phyloP scores from a whole-genome alignment of 192 early-diverging fungal species.

The Rhizophlyctis rosea region DNA sequence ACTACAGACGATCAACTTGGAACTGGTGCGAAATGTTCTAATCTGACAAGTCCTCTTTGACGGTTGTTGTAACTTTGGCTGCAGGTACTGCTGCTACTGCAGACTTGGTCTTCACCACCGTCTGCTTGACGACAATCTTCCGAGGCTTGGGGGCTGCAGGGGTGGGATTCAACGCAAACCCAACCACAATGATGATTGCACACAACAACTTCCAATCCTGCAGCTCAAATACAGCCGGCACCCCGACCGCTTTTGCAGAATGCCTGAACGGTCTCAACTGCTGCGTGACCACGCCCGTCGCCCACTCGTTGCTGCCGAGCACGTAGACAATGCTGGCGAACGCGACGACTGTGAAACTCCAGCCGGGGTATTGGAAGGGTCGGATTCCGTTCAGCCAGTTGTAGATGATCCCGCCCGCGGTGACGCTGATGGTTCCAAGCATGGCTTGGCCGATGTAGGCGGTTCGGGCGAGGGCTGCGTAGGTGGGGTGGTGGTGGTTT shows the following conservation, averaged over 20 bases:
- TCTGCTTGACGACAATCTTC: background rate
- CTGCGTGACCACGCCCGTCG: background rate
- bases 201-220: background rate
- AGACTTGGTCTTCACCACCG: too few species aligned
- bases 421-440: conserved; percentile 26
- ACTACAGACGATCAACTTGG: too few species aligned
- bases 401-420: conserved; percentile 32
- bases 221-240: background rate
- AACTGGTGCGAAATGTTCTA: too few species aligned
- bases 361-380: conserved; percentile 29
- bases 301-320: background rate
- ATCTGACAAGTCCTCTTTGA: too few species aligned
- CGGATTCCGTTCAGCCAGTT: conserved; percentile 15
- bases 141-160: too few species aligned
- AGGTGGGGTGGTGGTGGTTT: background rate
- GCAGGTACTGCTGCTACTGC: too few species aligned
- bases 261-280: background rate
- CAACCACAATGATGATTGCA: background rate
- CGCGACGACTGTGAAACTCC: conserved; percentile 29
- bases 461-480: conserved; percentile 4
- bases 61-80: too few species aligned
- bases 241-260: conserved; percentile 2
- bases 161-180: background rate
- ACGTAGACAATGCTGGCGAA: conserved; percentile 23
- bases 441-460: conserved; percentile 25